A percentile compares a stretch with the other conserved stretches of the same genome.
Evolutionary conservation across 176 grass and related monocot species (phyloP).

Genomic region (Tuctoria greenei): DNA sequence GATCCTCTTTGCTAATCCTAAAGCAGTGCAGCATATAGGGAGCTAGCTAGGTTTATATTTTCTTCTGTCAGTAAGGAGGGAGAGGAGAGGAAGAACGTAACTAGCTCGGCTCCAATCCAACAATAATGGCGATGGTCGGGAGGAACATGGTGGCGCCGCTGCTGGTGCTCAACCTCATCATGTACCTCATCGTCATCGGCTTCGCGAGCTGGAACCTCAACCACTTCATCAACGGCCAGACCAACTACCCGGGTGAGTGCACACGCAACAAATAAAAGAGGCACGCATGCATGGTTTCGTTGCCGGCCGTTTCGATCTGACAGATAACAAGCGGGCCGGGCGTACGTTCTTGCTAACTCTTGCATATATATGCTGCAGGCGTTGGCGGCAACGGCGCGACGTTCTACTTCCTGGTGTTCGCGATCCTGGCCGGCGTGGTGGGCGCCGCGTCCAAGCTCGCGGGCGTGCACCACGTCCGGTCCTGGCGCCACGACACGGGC

Average conservation of each 20-base stretch:
- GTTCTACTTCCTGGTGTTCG: constrained; percentile 76
- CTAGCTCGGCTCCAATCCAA: not conserved
- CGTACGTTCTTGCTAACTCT: too few species aligned
- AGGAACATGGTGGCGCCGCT: constrained; percentile 66
- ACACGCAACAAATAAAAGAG: too few species aligned
- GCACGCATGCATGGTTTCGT: too few species aligned
- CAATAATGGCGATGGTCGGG: constrained; percentile 39
- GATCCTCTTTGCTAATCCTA: not conserved
- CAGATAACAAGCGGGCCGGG: too few species aligned
- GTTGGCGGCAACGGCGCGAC: constrained; percentile 76
- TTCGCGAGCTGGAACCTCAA: constrained; percentile 86
- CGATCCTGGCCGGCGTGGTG: constrained; percentile 70
- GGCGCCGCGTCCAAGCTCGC: constrained; percentile 57
- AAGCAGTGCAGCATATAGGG: too few species aligned
- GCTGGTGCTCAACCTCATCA: constrained; percentile 71
- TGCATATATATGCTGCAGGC: constrained; percentile 40
- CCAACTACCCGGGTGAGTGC: constrained; percentile 45
- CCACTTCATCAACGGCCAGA: constrained; percentile 78
- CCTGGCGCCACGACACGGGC: constrained; percentile 62
- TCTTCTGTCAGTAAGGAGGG: not conserved
- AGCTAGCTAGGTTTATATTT: not conserved
- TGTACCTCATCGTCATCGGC: constrained; percentile 69
- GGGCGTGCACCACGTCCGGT: constrained; percentile 55
- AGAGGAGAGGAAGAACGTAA: too few species aligned
- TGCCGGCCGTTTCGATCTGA: too few species aligned